Evolutionary conservation across 768 basidiomycete species (phyloP).

Genomic region (Serendipita sp.): DNA sequence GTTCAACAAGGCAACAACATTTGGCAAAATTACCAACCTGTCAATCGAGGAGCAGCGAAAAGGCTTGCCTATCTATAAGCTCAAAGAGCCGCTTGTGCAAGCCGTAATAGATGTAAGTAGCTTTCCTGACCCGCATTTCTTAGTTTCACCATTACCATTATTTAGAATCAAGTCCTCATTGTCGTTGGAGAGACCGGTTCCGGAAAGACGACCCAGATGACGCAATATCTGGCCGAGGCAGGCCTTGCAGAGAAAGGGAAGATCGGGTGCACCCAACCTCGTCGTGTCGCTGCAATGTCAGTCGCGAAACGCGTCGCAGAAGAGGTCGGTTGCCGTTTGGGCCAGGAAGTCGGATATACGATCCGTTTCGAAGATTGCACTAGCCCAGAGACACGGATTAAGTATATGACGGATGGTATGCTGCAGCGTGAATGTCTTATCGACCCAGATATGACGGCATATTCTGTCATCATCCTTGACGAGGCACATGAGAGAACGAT

Average conservation of each 20-base stretch:
- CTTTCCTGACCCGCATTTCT: background rate
- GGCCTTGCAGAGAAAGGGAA: conserved; percentile 82
- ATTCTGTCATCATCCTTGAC: conserved; percentile 95
- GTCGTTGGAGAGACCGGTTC: conserved; percentile 98
- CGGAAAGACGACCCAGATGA: conserved; percentile 99
- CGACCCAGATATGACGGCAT: conserved; percentile 83
- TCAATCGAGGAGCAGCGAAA: conserved; percentile 90
- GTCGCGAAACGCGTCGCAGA: conserved; percentile 89
- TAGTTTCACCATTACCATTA: conserved; percentile 14
- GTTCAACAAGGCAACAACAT: conserved; percentile 92
- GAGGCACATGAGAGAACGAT: conserved; percentile 98
- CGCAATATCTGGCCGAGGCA: conserved; percentile 90
- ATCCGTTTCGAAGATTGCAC: conserved; percentile 99
- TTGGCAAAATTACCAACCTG: conserved; percentile 77
- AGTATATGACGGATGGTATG: conserved; percentile 99
- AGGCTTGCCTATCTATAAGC: conserved; percentile 86
- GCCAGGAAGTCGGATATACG: conserved; percentile 95
- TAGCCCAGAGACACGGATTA: conserved; percentile 95
- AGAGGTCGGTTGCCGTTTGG: conserved; percentile 93
- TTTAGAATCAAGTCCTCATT: conserved; percentile 87
- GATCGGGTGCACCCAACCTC: conserved; percentile 49
- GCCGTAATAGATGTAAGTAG: conserved; percentile 72
- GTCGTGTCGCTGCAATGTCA: too few relatives aligned
- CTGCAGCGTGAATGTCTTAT: conserved; percentile 91
- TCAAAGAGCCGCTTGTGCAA: conserved; percentile 74